A percentile compares a stretch with the other conserved stretches of the same genome.
phyloP scores from a whole-genome alignment of 2,329 filamentous ascomycete species.

The Sporothrix curviconia region DNA sequence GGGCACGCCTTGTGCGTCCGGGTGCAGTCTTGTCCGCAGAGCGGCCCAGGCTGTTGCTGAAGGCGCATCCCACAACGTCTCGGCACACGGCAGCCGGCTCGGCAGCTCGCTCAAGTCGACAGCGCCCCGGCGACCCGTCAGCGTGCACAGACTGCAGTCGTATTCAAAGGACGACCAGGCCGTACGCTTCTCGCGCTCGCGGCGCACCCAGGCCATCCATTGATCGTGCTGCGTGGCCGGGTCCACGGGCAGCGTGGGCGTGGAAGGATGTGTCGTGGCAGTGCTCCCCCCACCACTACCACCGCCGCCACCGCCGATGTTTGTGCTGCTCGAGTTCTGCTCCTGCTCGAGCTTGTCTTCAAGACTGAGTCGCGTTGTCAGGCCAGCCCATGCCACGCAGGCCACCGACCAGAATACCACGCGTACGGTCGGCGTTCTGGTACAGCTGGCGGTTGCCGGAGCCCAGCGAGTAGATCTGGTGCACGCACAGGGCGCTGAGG shows the following conservation, averaged over 20 bases:
- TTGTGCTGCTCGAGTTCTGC: no score
- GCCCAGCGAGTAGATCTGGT: slow-evolving; percentile 29
- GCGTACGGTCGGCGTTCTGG: slow-evolving; percentile 25
- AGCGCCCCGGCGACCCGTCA: slow-evolving; percentile 25
- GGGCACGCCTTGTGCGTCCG: slow-evolving; percentile 16
- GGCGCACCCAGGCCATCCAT: slow-evolving; percentile 24
- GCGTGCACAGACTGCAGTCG: slow-evolving; percentile 28
- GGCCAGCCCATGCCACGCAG: slow-evolving; percentile 25
- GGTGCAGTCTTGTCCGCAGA: slow-evolving; percentile 18
- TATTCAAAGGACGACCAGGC: slow-evolving; percentile 30
- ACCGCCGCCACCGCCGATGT: no score
- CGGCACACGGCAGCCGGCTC: slow-evolving; percentile 23
- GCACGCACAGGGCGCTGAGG: slow-evolving; percentile 26
- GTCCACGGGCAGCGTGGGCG: slow-evolving; percentile 7
- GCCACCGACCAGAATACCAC: slow-evolving; percentile 25
- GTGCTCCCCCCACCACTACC: neutral
- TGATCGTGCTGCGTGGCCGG: slow-evolving; percentile 1
- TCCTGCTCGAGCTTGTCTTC: slow-evolving; percentile 8
- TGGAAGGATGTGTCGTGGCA: neutral
- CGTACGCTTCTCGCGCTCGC: slow-evolving; percentile 23
- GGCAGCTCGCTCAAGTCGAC: slow-evolving; percentile 28
- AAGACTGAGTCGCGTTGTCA: slow-evolving; percentile 19
- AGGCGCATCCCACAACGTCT: slow-evolving; percentile 26
- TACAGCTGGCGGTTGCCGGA: slow-evolving; percentile 28
- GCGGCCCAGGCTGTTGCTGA: slow-evolving; percentile 25